Evolutionary conservation across 768 basidiomycete genomes (phyloP), one percentile per base, ranked within the genome.

Genomic region (Fomitopsis pulvina): DNA sequence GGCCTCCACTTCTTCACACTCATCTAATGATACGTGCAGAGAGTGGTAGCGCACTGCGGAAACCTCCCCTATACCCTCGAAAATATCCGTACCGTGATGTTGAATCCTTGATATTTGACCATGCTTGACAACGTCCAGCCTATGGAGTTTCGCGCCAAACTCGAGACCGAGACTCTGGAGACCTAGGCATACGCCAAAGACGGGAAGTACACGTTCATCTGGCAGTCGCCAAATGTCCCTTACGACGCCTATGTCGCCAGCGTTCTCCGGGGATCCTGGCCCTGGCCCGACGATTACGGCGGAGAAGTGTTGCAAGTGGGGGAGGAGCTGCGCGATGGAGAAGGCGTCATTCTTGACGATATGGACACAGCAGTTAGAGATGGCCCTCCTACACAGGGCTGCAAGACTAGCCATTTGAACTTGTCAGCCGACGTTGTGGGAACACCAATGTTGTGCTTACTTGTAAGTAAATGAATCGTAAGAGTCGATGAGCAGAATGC

Each of bases 381-480:
- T 82, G 27, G 83, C 73, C 51, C 68, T 70, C 41, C 78, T 77
- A 66, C 80, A 84, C 22, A 90, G 68, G 7, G 86, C 76, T 45
- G 87, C 87, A 48, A 92, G 79, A 60, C 89, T 91, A 49, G 20
- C 32, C 16, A 16, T 5, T 2, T 16, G 12, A 16, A 24, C 32
- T 28, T 42, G 46, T 32, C 24, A 43, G 16, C 3, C 44, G 7
- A 10, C 3, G 14, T n/a, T 12, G 9, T 12, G 11, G 8, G 16
- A 48, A 46, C 32, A 32, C 0, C 12, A 34, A 26, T 41, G 21
- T 25, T 14, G 49, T 42, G 73, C 84, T 51, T 48, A 89, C 88
- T 91, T 92, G 78, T 79, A 78, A n/a, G 89, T 87, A 66, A 91
- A 92, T 1, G 88, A 90, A 64, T 91, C 89, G 56, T 91, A 89